Evolutionary conservation across 2,329 filamentous ascomycete genomes (phyloP).

Genomic region (Aureobasidium leucospermi): DNA sequence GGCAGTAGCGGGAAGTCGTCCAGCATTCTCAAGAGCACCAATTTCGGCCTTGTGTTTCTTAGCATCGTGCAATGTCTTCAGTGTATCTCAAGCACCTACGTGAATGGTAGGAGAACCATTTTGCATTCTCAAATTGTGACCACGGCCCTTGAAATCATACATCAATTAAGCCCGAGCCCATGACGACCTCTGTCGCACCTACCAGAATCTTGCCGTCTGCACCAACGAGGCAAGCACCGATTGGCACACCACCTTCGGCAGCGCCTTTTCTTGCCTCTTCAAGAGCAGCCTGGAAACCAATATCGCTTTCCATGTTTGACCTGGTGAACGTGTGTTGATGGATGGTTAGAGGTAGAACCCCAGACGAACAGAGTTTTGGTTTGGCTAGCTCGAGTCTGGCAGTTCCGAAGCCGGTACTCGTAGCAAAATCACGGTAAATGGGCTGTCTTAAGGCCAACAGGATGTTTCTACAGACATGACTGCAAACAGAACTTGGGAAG

Average conservation of each 20-base stretch:
- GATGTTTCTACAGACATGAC: too few relatives aligned
- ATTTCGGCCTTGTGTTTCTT: slow-evolving; percentile 57
- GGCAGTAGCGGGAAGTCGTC: slow-evolving; percentile 59
- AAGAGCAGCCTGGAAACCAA: slow-evolving; percentile 50
- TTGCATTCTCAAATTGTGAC: slow-evolving; percentile 71
- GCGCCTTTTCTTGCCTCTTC: slow-evolving; percentile 50
- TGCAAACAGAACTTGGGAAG: too few relatives aligned
- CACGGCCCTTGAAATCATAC: slow-evolving; percentile 42
- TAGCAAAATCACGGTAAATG: neutral
- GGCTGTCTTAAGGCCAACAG: neutral
- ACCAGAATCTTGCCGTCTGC: slow-evolving; percentile 59
- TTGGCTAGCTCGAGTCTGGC: neutral
- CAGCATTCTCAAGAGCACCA: slow-evolving; percentile 66
- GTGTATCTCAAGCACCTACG: slow-evolving; percentile 35
- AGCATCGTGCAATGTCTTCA: neutral
- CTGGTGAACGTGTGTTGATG: neutral
- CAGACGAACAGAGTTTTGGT: slow-evolving; percentile 3
- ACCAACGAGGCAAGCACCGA: slow-evolving; percentile 52
- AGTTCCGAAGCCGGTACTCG: neutral
- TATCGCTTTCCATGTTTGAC: slow-evolving; percentile 16
- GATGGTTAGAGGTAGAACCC: neutral
- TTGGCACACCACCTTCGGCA: slow-evolving; percentile 39
- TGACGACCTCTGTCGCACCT: neutral
- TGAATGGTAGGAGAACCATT: slow-evolving; percentile 64
- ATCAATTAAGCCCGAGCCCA: neutral